Base-by-base conservation (phyloP, 345 rosid genomes). In the Melastoma malabathricum region DNA sequence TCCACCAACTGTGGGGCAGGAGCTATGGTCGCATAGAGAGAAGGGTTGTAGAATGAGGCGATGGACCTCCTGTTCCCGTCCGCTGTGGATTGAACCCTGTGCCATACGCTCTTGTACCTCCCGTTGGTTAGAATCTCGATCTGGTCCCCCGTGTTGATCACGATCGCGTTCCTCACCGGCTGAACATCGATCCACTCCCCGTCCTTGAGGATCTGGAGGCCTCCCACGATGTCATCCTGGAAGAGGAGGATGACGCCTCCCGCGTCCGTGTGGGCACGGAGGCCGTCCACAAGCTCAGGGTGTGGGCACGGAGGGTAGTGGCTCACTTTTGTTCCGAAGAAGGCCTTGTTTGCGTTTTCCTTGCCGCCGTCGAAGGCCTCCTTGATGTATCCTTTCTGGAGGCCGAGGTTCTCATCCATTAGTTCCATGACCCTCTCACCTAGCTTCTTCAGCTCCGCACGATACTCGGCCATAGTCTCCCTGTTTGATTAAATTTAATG, bases 261-360 rank as follows among this genome's bases (percentile, higher is more conserved):
- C 0, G 98, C 98, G 57, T 90, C 96, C 1, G 98, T 90, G 75
- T 90, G 96, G 44, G 94, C 78, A 46, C 98, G 59, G 20, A 90
- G 94, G 18, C 96, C 98, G 20, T 51, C 64, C 25, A 80, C 78
- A 0, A 59, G 76, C 65, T 87, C 82, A 0, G 95, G 95, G 34
- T 65, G 73, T 29, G 96, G 93, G 60, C 96, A 90, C 13, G 98
- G 93, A 8, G 98, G 98, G 62, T 90, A 90, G 68, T 90, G 96
- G 63, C 92, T 79, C 12, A 90, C 94, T 55, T 61, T 61, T 38
- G 59, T 61, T 23, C 64, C 64, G 18, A 61, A 61, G 54, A 25
- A 54, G 48, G 58, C 64, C 58, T 43, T 25, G 29, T 4, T 23
- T 15, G n/a, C 43, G 4, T 31, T 2, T 16, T 55, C 76, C 58